Evolutionary conservation across 1,284 basidiomycete species (phyloP).

Genomic region (Apiotrichum mycotoxinovorans): DNA sequence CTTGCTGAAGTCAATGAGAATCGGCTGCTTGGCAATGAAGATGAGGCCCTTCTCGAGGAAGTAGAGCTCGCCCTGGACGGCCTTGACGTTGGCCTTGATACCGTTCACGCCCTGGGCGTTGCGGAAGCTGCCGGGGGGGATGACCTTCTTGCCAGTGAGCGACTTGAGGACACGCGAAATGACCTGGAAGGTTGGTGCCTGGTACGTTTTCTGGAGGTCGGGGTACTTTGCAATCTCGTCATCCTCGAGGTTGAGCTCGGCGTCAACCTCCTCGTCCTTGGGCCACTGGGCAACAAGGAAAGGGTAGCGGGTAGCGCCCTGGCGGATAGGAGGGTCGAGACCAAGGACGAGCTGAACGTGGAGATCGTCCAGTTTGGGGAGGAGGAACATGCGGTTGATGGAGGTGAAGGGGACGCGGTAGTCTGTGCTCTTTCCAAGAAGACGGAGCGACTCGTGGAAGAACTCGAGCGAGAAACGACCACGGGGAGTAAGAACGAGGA

Average conservation of each 20-base stretch:
- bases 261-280: constrained; percentile 93
- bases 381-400: constrained; percentile 84
- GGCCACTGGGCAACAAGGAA: constrained; percentile 98
- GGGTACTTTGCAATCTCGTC: constrained; percentile 53
- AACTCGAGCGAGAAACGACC: constrained; percentile 98
- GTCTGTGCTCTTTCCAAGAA: constrained; percentile 97
- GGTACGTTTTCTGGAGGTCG: constrained; percentile 57
- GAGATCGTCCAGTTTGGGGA: constrained; percentile 90
- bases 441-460: constrained; percentile 87
- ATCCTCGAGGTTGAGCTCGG: constrained; percentile 88
- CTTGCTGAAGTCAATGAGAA: constrained; percentile 85
- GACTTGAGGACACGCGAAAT: constrained; percentile 93
- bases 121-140: constrained; percentile 73
- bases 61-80: constrained; percentile 94
- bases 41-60: constrained; percentile 97
- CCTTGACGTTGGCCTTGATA: constrained; percentile 96
- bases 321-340: constrained; percentile 86
- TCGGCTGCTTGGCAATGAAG: constrained; percentile 96
- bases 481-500: constrained; percentile 92
- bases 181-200: constrained; percentile 90
- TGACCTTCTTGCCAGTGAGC: constrained; percentile 85
- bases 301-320: constrained; percentile 97
- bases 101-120: constrained; percentile 58
- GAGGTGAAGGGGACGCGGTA: constrained; percentile 94
- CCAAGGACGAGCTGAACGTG: constrained; percentile 93